Conservation (phyloP, 1,139 yeast species). For the Hansenula lynferdii region DNA sequence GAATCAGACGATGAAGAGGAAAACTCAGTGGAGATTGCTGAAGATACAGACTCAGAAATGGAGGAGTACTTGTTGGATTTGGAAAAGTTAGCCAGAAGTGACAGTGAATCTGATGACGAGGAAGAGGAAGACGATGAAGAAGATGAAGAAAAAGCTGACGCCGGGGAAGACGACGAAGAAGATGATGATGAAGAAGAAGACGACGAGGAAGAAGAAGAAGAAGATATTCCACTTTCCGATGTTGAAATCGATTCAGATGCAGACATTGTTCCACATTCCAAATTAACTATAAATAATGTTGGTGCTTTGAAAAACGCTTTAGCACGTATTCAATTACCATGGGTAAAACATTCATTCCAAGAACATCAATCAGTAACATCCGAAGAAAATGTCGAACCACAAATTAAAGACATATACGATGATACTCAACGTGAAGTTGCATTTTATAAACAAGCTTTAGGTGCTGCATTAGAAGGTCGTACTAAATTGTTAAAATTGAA, state of each 20-base stretch:
- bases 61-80: constrained; percentile 45
- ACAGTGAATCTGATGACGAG: constrained; percentile 35
- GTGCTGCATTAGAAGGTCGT: constrained; percentile 76
- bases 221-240: constrained; percentile 71
- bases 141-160: constrained; percentile 40
- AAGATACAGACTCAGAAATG: constrained; percentile 27
- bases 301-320: constrained; percentile 67
- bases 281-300: constrained; percentile 70
- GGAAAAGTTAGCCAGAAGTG: constrained; percentile 55
- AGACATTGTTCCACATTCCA: constrained; percentile 85
- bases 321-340: constrained; percentile 65
- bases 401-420: constrained; percentile 86
- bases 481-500: constrained; percentile 56
- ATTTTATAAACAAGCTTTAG: constrained; percentile 88
- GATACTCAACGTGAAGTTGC: constrained; percentile 86
- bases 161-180: constrained; percentile 33
- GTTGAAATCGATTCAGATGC: constrained; percentile 84
- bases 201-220: constrained; percentile 46
- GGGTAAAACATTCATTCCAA: constrained; percentile 67
- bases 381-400: constrained; percentile 51
- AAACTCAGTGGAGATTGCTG: constrained; percentile 19
- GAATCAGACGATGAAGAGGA: constrained; percentile 22
- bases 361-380: constrained; percentile 80
- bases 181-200: constrained; percentile 34
- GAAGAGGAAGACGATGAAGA: too few species aligned